Evolutionary conservation across 1,284 basidiomycete genomes (phyloP), one percentile per base, ranked within the genome.

Genomic region (Afroboletus lepidellus): DNA sequence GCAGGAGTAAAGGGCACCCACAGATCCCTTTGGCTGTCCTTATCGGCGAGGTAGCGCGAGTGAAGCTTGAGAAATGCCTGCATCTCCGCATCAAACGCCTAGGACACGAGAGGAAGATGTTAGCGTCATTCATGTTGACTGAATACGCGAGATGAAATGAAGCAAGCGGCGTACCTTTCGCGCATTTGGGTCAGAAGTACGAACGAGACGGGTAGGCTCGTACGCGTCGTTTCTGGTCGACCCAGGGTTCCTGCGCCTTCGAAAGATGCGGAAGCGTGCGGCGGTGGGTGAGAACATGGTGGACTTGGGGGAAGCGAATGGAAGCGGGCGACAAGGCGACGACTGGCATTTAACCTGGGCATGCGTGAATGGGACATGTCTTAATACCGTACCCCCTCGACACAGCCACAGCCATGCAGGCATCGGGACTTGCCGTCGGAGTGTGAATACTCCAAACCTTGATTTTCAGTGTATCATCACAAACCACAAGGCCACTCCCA

Each of bases 51-150:
- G 77, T 95, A 98, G 63, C 95, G 90, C 71, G 94, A 97, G 80
- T 98, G 97, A 67, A 98, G 91, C 69, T 87, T 87, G 83, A 96
- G 97, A 81, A 98, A 99, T 57, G 88, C 88, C 70, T 94, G 89
- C 95, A 98, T 98, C 77, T 99, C 94, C 47, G 87, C 87, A 74
- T 96, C 91, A 74, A 98, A 98, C 20, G 87, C 86, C 92, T 69
- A 32, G 32, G 27, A 24, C 24, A 50, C 9, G 25, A 41, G 8
- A 29, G 29, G 34, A 39, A 18, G 53, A 37, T 30, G 12, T 56
- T 41, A 16, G 33, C 5, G 36, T 23, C 37, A 42, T 52, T 53
- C 43, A n/a, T 32, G 92, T 30, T 24, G 23, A 33, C 46, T 12
- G 47, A 27, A 41, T 45, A 41, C 34, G 37, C 36, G 36, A 50